A percentile compares a stretch with the other conserved stretches of the same genome.
Evolutionary conservation across 129 eudicot genomes (phyloP).

Genomic region (Helianthus tuberosus): DNA sequence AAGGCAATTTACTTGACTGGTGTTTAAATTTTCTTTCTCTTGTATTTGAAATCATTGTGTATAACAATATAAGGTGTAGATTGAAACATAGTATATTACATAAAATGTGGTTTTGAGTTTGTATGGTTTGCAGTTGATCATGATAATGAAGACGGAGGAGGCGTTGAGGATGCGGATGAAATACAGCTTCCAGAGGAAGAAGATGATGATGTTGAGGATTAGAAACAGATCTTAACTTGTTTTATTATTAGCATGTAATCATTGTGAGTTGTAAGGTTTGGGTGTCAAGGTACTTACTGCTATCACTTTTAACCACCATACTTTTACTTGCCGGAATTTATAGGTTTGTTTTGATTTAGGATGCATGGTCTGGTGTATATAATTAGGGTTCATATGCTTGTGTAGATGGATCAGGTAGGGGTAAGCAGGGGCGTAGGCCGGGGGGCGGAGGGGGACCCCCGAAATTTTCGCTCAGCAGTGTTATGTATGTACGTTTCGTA

Average conservation of each 20-base stretch:
- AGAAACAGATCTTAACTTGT: background rate
- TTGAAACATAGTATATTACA: background rate
- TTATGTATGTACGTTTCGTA: too few species aligned
- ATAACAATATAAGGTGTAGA: background rate
- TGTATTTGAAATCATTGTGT: background rate
- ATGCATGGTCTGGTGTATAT: too few species aligned
- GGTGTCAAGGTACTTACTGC: background rate
- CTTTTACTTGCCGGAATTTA: too few species aligned
- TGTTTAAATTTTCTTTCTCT: background rate
- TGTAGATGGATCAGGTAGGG: too few species aligned
- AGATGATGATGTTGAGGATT: constrained; percentile 34
- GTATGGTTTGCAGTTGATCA: constrained; percentile 30
- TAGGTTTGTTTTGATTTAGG: too few species aligned
- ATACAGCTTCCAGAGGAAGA: constrained; percentile 48
- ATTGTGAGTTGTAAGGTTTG: background rate
- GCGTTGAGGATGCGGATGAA: constrained; percentile 74
- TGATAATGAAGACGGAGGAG: constrained; percentile 57
- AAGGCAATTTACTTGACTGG: background rate
- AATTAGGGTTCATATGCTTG: too few species aligned
- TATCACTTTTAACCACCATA: too few species aligned
- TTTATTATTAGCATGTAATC: background rate
- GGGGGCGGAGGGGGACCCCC: too few species aligned
- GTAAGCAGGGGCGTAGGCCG: too few species aligned
- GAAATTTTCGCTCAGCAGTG: too few species aligned
- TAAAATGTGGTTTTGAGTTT: background rate